These are phyloP conservation scores for Podospora comata DNA, from an alignment of 495 filamentous ascomycete genomes.

Conservation along the genomic window DNA sequence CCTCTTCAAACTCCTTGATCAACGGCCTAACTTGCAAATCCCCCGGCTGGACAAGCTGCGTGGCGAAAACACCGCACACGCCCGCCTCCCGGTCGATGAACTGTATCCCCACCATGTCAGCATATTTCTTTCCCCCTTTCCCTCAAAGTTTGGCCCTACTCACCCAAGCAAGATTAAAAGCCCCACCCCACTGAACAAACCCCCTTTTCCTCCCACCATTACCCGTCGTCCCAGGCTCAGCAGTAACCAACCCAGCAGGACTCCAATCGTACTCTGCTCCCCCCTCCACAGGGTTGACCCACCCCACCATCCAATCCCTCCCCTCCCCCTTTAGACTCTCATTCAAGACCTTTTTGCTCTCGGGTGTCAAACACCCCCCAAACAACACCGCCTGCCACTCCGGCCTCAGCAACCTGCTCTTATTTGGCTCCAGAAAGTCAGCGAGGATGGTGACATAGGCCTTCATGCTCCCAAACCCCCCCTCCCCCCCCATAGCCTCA, in stretches of 20 bases:
- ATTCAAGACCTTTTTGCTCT: constrained; percentile 23
- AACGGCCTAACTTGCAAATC: constrained; percentile 27
- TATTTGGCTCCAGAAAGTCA: constrained; percentile 20
- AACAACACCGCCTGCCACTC: constrained; percentile 34
- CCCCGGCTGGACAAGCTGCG: constrained; percentile 27
- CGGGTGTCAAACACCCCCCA: constrained; percentile 23
- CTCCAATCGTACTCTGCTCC: constrained; percentile 34
- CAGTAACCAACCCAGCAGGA: constrained; percentile 32
- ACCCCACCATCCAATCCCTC: constrained; percentile 30
- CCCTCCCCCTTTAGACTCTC: constrained; percentile 8
- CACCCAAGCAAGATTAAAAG: constrained; percentile 34
- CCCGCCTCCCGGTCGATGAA: constrained; percentile 37
- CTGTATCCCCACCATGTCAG: constrained; percentile 23
- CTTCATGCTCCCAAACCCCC: constrained; percentile 23
- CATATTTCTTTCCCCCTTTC: neutral
- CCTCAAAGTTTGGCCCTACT: constrained; percentile 13
- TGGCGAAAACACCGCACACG: constrained; percentile 35
- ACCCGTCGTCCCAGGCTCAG: constrained; percentile 13
- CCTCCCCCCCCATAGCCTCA: constrained; percentile 33
- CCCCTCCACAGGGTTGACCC: constrained; percentile 15
- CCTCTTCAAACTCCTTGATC: constrained; percentile 34
- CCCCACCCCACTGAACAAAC: constrained; percentile 39
- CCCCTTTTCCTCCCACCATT: constrained; percentile 29
- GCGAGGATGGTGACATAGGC: constrained; percentile 30
- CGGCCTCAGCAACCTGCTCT: constrained; percentile 29